Base-by-base conservation (phyloP, 2,329 filamentous ascomycete species). In the Lachnellula occidentalis region DNA sequence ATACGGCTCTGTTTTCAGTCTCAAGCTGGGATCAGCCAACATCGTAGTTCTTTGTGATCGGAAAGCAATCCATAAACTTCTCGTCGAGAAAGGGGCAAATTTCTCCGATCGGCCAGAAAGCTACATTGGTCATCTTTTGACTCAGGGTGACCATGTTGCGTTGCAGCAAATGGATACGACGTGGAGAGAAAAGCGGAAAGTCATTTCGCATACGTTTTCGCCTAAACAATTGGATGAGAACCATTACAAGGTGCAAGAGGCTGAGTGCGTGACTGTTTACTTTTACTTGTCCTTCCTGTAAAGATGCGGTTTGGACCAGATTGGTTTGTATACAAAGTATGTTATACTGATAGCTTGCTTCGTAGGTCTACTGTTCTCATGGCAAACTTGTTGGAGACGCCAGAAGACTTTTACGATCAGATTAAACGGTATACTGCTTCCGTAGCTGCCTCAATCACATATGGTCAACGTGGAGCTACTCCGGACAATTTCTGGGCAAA, bases 341-440 rank as follows among this genome's bases (percentile, higher is more conserved):
- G 11, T 31, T 9, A 3, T 31, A 31, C 27, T 31, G 9, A 31
- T 31, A 11, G 8, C 9, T 31, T 31, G 11, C 27, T 31, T 11
- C 11, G 27, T 31, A 31, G 27, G 27, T 31, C 27, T 31, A 31
- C 27, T 31, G 27, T 31, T 31, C 27, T 31, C n/a, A 49, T 54
- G 45, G 24, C 21, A 15, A 34, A 49, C 22, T 48, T 55, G 14
- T 36, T 51, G 17, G 48, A 55, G 31, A 9, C 19, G 15, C 48
- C 48, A 12, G 22, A 42, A 22, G 36, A 17, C 22, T 55, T 47
- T 14, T 50, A 45, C 21, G 48, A 55, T 22, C 53, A 55, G 22
- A 55, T 55, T 48, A 69, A 72, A 46, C 65, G 72, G 37, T 74
- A 73, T 51, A 67, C 72, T 7, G 65, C 71, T 2, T 68, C 70